Conservation (phyloP, 441 rosid genomes). For the Populus hybrid region DNA sequence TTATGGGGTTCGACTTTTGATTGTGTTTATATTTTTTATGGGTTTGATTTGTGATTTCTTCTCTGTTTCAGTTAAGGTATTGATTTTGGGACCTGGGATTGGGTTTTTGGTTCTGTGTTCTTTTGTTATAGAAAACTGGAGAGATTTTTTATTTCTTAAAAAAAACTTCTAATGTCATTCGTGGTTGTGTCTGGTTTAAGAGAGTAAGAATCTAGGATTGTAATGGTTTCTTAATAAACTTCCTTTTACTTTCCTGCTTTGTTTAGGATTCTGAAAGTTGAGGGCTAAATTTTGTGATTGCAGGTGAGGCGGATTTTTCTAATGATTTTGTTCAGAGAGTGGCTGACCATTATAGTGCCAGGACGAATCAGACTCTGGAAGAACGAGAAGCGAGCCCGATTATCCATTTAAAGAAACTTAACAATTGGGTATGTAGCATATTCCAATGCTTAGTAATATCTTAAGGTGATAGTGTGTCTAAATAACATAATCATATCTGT, state of each 20-base stretch:
- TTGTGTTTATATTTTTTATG: not conserved
- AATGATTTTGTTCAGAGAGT: conserved; percentile 87
- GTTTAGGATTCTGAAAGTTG: not conserved
- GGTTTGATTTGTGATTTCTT: not conserved
- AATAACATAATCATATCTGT: conserved; percentile 4
- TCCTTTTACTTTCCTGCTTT: not conserved
- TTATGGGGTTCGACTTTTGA: not conserved
- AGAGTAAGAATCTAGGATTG: not conserved
- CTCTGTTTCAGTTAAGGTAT: not conserved
- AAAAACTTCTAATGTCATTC: not conserved
- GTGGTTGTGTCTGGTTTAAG: not conserved
- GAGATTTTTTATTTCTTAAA: not conserved
- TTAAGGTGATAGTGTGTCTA: not conserved
- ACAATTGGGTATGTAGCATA: conserved; percentile 70
- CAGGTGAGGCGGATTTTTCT: conserved; percentile 66
- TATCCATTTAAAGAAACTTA: conserved; percentile 92
- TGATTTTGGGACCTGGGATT: not conserved
- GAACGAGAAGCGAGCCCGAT: conserved; percentile 99
- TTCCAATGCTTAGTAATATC: not conserved
- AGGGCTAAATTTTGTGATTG: conserved; percentile 13
- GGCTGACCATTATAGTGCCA: conserved; percentile 92
- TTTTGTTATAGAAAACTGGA: not conserved
- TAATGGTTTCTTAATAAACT: not conserved
- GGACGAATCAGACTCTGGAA: conserved; percentile 94
- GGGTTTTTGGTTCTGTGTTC: not conserved